Percentiles rank a stretch among this genome's conserved stretches.
phyloP scores from a whole-genome alignment of 2,329 filamentous ascomycete species.

The Dothideomycetes sp. region DNA sequence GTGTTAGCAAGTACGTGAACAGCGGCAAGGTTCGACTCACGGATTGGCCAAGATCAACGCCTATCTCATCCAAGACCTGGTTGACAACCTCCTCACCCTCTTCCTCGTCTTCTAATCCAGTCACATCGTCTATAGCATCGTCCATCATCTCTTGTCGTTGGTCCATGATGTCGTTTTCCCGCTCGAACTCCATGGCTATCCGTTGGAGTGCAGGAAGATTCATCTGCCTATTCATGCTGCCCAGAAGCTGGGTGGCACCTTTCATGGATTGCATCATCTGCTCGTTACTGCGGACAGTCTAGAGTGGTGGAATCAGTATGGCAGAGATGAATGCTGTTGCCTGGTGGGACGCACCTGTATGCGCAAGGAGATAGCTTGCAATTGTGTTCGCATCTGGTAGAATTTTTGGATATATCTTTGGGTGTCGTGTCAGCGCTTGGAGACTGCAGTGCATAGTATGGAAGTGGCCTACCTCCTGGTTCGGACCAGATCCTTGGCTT shows the following conservation, averaged over 20 bases:
- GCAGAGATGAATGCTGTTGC: neutral
- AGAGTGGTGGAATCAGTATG: conserved; percentile 9
- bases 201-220: conserved; percentile 89
- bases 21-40: conserved; percentile 43
- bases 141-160: conserved; percentile 99
- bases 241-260: conserved; percentile 81
- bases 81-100: conserved; percentile 96
- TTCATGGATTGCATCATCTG: conserved; percentile 99
- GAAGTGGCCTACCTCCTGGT: conserved; percentile 55
- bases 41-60: conserved; percentile 79
- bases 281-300: conserved; percentile 97
- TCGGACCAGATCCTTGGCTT: conserved; percentile 91
- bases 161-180: conserved; percentile 99
- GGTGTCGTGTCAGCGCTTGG: conserved; percentile 1
- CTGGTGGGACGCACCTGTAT: conserved; percentile 66
- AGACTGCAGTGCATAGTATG: neutral
- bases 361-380: conserved; percentile 88
- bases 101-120: conserved; percentile 81
- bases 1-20: neutral
- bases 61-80: conserved; percentile 92
- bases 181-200: conserved; percentile 98
- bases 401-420: conserved; percentile 90
- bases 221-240: conserved; percentile 97
- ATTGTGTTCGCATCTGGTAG: conserved; percentile 92
- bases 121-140: conserved; percentile 94